Percentiles rank a stretch among this genome's conserved stretches.
These are phyloP conservation scores for Rhodamnia rubescens DNA, from an alignment of 345 rosid species.

Conservation along the genomic window DNA sequence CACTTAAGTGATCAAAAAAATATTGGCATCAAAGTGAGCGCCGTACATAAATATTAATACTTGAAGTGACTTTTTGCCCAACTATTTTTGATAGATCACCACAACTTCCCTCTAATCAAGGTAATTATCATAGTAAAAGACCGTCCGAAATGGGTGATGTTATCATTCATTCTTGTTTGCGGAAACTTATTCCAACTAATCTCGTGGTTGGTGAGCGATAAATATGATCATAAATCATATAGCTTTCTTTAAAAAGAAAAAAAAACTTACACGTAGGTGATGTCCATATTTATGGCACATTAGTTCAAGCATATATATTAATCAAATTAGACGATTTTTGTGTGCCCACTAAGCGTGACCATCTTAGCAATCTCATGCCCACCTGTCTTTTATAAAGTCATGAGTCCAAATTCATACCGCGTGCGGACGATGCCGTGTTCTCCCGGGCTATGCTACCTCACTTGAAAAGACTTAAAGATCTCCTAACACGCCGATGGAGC, in stretches of 20 bases:
- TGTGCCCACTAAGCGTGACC: accelerated
- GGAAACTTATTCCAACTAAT: neutral
- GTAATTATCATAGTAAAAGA: neutral
- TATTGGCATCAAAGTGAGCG: too few species aligned
- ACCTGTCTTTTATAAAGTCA: neutral
- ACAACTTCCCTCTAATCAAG: neutral
- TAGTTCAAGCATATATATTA: neutral
- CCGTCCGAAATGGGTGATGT: neutral
- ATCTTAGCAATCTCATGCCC: accelerated
- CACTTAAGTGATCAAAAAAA: too few species aligned
- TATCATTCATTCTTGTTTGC: neutral
- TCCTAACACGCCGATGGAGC: neutral
- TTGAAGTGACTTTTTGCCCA: too few species aligned
- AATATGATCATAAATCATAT: neutral
- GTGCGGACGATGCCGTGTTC: accelerated
- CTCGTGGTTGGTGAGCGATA: neutral
- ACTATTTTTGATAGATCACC: neutral
- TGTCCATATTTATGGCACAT: neutral
- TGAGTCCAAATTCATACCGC: neutral
- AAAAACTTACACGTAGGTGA: neutral
- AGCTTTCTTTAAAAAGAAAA: neutral
- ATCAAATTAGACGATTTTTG: neutral
- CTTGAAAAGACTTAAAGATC: neutral
- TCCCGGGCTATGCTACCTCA: accelerated
- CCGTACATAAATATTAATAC: too few species aligned